Evolutionary conservation across 441 rosid genomes (phyloP), one percentile per base, ranked within the genome.

Genomic region (Pelargonium citronellum): DNA sequence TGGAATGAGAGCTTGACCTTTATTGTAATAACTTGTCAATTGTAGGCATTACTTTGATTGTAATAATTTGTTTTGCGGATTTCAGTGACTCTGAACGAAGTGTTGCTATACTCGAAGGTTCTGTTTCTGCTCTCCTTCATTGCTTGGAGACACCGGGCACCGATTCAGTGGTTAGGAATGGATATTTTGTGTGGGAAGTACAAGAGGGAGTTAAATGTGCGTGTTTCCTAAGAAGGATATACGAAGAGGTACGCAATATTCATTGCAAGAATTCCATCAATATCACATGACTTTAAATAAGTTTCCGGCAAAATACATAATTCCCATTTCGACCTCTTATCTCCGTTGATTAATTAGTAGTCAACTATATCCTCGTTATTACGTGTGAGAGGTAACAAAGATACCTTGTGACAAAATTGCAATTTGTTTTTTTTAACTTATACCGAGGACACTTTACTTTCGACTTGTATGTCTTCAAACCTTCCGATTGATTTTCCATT

Each of bases 161-260:
- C 51, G 78, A 73, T 69, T 72, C 55, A n/a, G 69, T 49, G 66
- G 72, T 72, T 64, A 74, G 69, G 67, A 84, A 78, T 73, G 77
- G 88, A 20, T 69, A 49, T 70, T 83, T 82, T 75, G 78, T 83
- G 22, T 83, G 85, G 91, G 80, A 82, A 71, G 81, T 82, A 64
- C 78, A 79, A 79, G 97, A 87, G 79, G 88, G 87, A 49, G 85
- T 85, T 66, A 84, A 81, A 79, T 89, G 97, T 67, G 98, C 98
- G 37, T 75, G 83, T 79, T 86, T 81, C 73, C 85, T 90, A n/a
- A 87, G 97, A 69, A 91, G 99, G 80, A 89, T 92, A 72, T 92
- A 90, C 60, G 97, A 95, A 85, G 99, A 95, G 98, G 99, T 95
- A 69, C 22, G 75, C 66, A 49, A 37, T 69, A 37, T 64, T 67